These are phyloP conservation scores for Paramecium octaurelia DNA, from an alignment of 73 alveolate genomes.

Conservation along the genomic window DNA sequence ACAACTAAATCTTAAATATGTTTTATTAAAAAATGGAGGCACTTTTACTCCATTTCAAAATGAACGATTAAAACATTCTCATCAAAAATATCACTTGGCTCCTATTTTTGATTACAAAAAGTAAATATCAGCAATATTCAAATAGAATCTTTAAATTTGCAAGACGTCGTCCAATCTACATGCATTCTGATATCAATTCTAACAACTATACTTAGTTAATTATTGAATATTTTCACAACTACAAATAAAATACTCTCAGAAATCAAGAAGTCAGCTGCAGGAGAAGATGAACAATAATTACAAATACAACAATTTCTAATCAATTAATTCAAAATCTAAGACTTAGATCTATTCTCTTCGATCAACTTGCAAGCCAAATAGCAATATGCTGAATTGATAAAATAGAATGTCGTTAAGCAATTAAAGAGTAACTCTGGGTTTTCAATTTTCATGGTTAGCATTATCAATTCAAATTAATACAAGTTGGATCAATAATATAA, in stretches of 20 bases:
- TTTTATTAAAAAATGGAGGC: conserved; percentile 16
- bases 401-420: not conserved
- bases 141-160: not conserved
- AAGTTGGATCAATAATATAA: conserved; percentile 15
- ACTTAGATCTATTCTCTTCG: not conserved
- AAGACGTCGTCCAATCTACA: conserved; percentile 29
- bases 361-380: not conserved
- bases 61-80: not conserved
- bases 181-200: not conserved
- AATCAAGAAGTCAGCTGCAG: not conserved
- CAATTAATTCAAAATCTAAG: not conserved
- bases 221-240: not conserved
- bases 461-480: conserved; percentile 35
- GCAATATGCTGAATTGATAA: not conserved
- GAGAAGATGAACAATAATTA: not conserved
- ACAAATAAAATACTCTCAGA: not conserved
- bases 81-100: conserved; percentile 15
- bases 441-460: not conserved
- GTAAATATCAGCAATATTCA: not conserved
- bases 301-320: not conserved
- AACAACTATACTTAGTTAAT: not conserved
- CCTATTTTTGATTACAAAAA: conserved; percentile 7
- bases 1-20: not conserved
- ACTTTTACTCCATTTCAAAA: not conserved
- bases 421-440: not conserved